Base-by-base conservation (phyloP, 2,329 filamentous ascomycete species). In the Monosporascus cannonballus region DNA sequence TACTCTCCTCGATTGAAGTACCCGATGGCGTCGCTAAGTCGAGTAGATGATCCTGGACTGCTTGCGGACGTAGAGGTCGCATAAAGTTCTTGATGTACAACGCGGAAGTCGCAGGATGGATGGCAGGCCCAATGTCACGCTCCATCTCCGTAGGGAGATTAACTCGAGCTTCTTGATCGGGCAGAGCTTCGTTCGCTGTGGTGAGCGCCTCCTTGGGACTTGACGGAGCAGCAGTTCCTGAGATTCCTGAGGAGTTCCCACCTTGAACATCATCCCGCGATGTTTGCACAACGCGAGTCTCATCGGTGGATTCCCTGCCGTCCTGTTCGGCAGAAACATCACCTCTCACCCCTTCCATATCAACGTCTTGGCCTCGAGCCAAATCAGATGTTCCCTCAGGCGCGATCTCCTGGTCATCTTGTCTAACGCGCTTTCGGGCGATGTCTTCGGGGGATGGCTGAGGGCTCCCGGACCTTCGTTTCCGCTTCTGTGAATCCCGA, bases 81-180 rank as follows among this genome's bases (percentile, higher is more conserved):
- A 95, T 92, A 51, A 97, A 83, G 63, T 96, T 87, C 68, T 86
- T 86, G 61, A 97, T 94, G 72, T 96, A 97, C 47, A 97, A 75
- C 17, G 89, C 86, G 34, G 83, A 72, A 3, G 91, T 93, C 5
- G 87, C 84, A 22, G 83, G 80, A 67, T 94, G 89, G 37, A 85
- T 71, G 0, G 89, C 79, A 6, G 86, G 84, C 24, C 70, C 69
- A 27, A 77, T 69, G 39, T 71, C 67, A 20, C 59, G 63, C 51
- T 70, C 66, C 20, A 61, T 53, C 39, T 65, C 58, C 39, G 57
- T 51, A 48, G 52, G 53, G 44, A 50, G 51, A 11, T 50, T 53
- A 48, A 53, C 50, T 30, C 58, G 53, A 48, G 47, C 47, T 44
- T 64, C 57, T 51, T 60, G 54, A 51, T 59, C 61, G 20, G 54